Conservation (phyloP, 306 rosid species). For the Sesbania bispinosa region DNA sequence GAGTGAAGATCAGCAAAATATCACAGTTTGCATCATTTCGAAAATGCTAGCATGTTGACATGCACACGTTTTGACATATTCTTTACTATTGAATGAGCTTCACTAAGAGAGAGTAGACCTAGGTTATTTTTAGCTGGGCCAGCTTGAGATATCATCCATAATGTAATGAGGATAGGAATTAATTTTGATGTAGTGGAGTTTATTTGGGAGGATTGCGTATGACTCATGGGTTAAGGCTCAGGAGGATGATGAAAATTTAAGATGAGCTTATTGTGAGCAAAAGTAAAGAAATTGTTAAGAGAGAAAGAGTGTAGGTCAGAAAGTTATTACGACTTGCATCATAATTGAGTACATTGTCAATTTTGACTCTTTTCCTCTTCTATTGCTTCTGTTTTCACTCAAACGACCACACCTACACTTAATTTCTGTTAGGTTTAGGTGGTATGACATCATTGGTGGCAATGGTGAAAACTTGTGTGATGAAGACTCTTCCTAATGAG, state of each 20-base stretch:
- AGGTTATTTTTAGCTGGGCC: no score
- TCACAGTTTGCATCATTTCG: background rate
- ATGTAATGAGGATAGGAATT: no score
- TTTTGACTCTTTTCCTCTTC: background rate
- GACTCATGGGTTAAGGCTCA: background rate
- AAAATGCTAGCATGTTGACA: no score
- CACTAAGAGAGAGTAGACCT: no score
- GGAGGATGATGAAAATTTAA: background rate
- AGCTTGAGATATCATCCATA: no score
- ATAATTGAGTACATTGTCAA: background rate
- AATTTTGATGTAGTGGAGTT: background rate
- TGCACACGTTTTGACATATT: no score
- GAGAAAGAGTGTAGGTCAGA: background rate
- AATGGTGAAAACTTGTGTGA: background rate
- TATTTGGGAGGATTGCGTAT: constrained; percentile 2
- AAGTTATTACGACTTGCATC: background rate
- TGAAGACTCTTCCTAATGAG: background rate
- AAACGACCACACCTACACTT: background rate
- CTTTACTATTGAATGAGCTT: no score
- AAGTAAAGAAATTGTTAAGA: background rate
- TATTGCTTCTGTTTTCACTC: background rate
- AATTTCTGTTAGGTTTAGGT: background rate
- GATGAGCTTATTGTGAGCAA: background rate
- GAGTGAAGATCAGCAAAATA: background rate
- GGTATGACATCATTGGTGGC: background rate